These are phyloP conservation scores for Phaffia tasmanica DNA, from an alignment of 768 basidiomycete genomes.

Conservation along the genomic window DNA sequence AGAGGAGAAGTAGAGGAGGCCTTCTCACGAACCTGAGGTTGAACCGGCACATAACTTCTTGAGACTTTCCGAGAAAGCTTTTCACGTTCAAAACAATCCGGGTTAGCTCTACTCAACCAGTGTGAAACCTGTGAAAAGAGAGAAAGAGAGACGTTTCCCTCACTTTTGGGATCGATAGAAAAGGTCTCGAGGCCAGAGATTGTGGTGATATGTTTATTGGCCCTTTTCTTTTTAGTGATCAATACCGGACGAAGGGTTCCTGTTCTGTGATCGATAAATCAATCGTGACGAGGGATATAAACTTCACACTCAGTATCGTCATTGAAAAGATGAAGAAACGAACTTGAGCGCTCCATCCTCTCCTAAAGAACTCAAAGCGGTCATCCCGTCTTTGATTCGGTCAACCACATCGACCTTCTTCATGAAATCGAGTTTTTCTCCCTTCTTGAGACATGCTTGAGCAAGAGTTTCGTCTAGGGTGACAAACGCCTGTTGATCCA, in stretches of 20 bases:
- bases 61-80: slow-evolving; percentile 20
- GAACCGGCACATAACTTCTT: slow-evolving; percentile 15
- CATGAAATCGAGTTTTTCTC: slow-evolving; percentile 29
- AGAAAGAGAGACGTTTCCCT: not conserved
- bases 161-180: slow-evolving; percentile 50
- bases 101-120: no score
- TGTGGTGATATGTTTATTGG: slow-evolving; percentile 65
- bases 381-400: slow-evolving; percentile 53
- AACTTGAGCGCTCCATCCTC: slow-evolving; percentile 54
- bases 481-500: slow-evolving; percentile 56
- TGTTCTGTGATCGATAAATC: slow-evolving; percentile 47
- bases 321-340: slow-evolving; percentile 28
- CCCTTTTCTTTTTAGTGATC: slow-evolving; percentile 59
- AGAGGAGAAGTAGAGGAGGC: no score
- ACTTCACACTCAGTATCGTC: not conserved
- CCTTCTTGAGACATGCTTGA: slow-evolving; percentile 37
- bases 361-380: slow-evolving; percentile 41
- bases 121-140: not conserved
- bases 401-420: slow-evolving; percentile 51
- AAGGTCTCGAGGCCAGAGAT: slow-evolving; percentile 73
- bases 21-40: slow-evolving; percentile 1
- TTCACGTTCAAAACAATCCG: no score
- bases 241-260: slow-evolving; percentile 61
- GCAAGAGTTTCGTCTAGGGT: slow-evolving; percentile 47
- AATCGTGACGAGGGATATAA: not conserved